Conservation (phyloP, 192 early-diverging fungal species). For the Backusella circina region DNA sequence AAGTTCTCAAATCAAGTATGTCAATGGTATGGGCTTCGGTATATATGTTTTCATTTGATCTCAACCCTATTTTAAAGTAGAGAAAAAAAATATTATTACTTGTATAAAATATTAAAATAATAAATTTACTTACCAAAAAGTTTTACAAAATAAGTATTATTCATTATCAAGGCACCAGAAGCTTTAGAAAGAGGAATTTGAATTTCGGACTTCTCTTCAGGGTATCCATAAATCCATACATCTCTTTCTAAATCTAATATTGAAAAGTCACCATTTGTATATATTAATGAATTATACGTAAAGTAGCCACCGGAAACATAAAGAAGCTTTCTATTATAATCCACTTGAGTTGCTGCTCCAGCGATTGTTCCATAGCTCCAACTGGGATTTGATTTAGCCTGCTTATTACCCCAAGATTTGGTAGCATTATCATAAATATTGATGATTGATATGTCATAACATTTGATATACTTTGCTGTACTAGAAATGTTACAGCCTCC, state of each 20-base stretch:
- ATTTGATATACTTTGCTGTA: fast-evolving
- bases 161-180: neutral
- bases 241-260: neutral
- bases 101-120: neutral
- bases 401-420: neutral
- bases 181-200: neutral
- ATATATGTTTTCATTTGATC: neutral
- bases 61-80: neutral
- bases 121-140: neutral
- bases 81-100: neutral
- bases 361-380: neutral
- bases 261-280: neutral
- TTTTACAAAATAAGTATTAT: neutral
- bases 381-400: neutral
- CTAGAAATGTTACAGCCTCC: neutral
- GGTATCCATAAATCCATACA: neutral
- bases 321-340: neutral
- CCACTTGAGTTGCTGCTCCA: neutral
- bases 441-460: neutral
- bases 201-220: neutral
- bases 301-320: neutral
- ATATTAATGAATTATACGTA: fast-evolving
- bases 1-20: neutral
- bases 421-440: neutral
- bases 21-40: neutral